Evolutionary conservation across 1,139 yeast genomes (phyloP).

Genomic region (Yamadazyma aaseri): DNA sequence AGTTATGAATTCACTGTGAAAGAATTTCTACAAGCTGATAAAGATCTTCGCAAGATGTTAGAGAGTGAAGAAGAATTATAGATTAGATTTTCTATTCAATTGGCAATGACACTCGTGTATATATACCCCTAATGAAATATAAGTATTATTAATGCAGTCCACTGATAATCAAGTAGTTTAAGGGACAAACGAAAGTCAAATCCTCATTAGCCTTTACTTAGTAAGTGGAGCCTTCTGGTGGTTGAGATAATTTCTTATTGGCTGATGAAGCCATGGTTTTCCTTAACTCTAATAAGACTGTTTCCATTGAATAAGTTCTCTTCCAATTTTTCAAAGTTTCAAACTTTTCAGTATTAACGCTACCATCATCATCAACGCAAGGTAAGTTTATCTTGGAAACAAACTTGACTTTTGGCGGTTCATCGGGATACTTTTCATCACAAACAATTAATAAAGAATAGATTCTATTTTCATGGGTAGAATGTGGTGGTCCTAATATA

Average conservation of each 20-base stretch:
- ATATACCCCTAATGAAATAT: conserved; percentile 1
- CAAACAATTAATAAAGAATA: conserved; percentile 81
- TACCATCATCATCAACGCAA: conserved; percentile 75
- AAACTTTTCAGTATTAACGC: conserved; percentile 59
- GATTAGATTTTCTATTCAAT: too few species aligned
- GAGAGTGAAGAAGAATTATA: conserved; percentile 20
- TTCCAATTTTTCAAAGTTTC: conserved; percentile 83
- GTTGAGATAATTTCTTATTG: conserved; percentile 86
- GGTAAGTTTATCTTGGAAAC: conserved; percentile 85
- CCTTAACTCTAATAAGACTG: conserved; percentile 81
- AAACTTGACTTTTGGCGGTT: conserved; percentile 81
- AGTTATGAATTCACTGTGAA: conserved; percentile 27
- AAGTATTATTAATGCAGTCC: neutral
- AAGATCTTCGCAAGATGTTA: conserved; percentile 34
- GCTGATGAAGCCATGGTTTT: conserved; percentile 78
- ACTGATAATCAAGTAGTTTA: too few species aligned
- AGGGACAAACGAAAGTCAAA: too few species aligned
- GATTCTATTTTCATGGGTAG: conserved; percentile 89
- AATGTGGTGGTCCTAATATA: conserved; percentile 94
- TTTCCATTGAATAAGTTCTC: conserved; percentile 87
- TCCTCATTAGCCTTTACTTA: too few species aligned
- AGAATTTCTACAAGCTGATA: conserved; percentile 40
- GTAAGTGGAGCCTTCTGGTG: conserved; percentile 82
- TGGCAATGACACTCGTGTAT: neutral
- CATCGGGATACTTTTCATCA: conserved; percentile 82